Evolutionary conservation across 106 monocot species (phyloP), one percentile per base, ranked within the genome.

Genomic region (Dendrobium officinale): DNA sequence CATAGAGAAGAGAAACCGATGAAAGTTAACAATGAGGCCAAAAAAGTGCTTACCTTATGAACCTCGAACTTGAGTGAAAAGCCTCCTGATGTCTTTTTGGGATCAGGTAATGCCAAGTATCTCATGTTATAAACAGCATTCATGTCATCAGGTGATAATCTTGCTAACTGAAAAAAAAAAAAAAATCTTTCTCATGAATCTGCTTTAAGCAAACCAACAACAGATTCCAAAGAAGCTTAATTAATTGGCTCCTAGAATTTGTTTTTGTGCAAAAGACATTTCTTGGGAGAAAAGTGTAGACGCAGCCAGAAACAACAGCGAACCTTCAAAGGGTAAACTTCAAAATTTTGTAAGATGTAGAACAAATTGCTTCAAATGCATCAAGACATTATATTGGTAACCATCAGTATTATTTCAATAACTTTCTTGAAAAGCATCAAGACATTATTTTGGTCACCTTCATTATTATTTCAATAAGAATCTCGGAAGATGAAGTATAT

Each of bases 71-170:
- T 99, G 58, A 99, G 91, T 79, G 95, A 88, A 85, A 99, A 99
- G 55, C 82, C 80, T 79, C 88, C 87, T 51, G 95, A 85, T 18
- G 92, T 20, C 87, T 95, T 95, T 78, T 92, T 95, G 4, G 75
- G 81, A 58, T 93, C 91, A 56, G 87, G 67, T 42, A 82, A 84
- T 75, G 85, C 90, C 70, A 99, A 85, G 80, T 75, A 90, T 77
- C 82, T 93, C 99, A 99, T 93, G 78, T 99, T 99, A 81, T 88
- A 86, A 31, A 95, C 95, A 81, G 99, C 99, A 88, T 84, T 93
- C 93, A 91, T 90, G 84, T 99, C 99, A 84, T 99, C 95, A 73
- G 79, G 51, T 55, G 99, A 93, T 78, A 99, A 80, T 85, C 81
- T 87, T 81, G 99, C 99, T 58, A 99, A 66, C 99, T 99, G 87